Evolutionary conservation across 106 monocot genomes (phyloP), one percentile per base, ranked within the genome.

Genomic region (Phalaenopsis aphrodite): DNA sequence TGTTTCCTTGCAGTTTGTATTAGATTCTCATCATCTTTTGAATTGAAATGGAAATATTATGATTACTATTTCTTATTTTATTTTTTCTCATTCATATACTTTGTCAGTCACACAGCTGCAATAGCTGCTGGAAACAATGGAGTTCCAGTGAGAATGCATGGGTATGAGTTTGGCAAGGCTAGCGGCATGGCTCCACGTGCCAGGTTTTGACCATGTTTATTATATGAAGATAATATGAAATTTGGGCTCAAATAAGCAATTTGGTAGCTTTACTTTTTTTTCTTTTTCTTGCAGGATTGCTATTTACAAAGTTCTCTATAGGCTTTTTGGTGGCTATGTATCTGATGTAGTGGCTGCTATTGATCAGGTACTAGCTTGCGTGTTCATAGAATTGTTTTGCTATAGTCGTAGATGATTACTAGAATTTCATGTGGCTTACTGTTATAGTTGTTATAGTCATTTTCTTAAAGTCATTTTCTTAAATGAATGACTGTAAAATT

Each of bases 101-200:
- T 52, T 48, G 58, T 76, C 78, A 98, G 94, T 57, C 94, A 94
- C 76, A 98, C 98, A 72, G 94, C 98, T 38, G 90, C 98, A 24
- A 89, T 94, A 84, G 98, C 98, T 83, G 98, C 98, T 56, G 98
- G 98, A 79, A 98, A 98, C 58, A 94, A 98, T 85, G 94, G 98
- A 56, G 88, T 98, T 68, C 94, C 94, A 47, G 98, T 98, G 24
- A 84, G 90, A 81, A 81, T 94, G 87, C 91, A 94, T 84, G 92
- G 94, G 3, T 78, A 91, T 78, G 92, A 98, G 72, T 98, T 94
- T 91, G 94, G 98, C 38, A 94, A 87, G 81, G 92, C 98, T 75
- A 98, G 98, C 79, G 98, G 98, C 15, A 98, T 98, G 98, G 98
- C 98, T 81, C 98, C 98, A 36, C 94, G 95, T 85, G 98, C 98